These are phyloP conservation scores for Salix suchowensis DNA, from an alignment of 345 rosid species.

Conservation along the genomic window DNA sequence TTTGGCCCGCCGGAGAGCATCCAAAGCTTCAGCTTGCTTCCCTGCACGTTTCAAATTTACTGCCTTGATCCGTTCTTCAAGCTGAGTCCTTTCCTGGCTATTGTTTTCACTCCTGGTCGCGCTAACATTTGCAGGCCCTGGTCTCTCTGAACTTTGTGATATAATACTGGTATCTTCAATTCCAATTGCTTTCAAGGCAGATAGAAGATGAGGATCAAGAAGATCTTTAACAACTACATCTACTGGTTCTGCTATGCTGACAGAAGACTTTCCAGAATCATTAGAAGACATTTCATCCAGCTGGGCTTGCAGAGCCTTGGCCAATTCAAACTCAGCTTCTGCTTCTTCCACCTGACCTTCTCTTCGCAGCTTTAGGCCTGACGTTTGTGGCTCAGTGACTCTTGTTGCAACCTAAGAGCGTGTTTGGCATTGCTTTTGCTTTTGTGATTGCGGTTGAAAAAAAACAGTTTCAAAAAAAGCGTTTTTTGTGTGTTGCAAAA, in stretches of 20 bases:
- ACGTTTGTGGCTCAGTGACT: slow-evolving; percentile 79
- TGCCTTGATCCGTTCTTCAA: slow-evolving; percentile 78
- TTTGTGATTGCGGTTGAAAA: too few relatives aligned
- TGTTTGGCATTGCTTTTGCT: too few relatives aligned
- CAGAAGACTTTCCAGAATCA: slow-evolving; percentile 37
- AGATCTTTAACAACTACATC: slow-evolving; percentile 68
- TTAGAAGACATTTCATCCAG: slow-evolving; percentile 54
- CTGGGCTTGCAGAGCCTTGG: slow-evolving; percentile 83
- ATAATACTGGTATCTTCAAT: slow-evolving; percentile 35
- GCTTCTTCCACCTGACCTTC: slow-evolving; percentile 80
- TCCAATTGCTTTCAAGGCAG: slow-evolving; percentile 75
- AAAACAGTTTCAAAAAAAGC: too few relatives aligned
- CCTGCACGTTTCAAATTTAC: slow-evolving; percentile 70
- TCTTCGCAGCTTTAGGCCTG: slow-evolving; percentile 80
- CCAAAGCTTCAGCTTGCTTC: slow-evolving; percentile 87
- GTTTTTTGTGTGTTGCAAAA: too few relatives aligned
- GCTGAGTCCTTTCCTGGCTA: slow-evolving; percentile 47
- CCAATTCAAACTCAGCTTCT: slow-evolving; percentile 82
- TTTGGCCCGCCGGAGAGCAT: slow-evolving; percentile 76
- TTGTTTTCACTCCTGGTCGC: slow-evolving; percentile 29
- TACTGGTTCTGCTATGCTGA: slow-evolving; percentile 13
- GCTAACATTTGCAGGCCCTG: slow-evolving; percentile 25
- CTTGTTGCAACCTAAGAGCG: slow-evolving; percentile 50
- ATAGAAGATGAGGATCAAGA: slow-evolving; percentile 87
- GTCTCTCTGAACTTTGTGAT: slow-evolving; percentile 24